phyloP scores from a whole-genome alignment of 108 stramenopile genomes.

The Cyclostephanos tholiformis region DNA sequence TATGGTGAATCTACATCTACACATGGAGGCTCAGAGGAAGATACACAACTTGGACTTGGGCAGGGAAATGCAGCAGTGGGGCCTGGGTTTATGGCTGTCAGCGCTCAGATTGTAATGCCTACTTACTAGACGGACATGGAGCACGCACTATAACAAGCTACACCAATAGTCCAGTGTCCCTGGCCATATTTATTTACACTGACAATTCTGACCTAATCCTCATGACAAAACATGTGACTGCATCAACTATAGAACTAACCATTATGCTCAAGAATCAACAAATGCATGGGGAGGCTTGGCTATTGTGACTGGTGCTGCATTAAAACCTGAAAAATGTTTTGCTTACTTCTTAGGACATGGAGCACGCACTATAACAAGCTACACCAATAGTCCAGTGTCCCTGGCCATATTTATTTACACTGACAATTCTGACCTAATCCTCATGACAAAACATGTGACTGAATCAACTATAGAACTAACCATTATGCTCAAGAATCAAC shows the following conservation, averaged over 20 bases:
- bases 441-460: not conserved
- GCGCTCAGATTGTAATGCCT: conserved; percentile 8
- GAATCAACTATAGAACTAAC: not conserved
- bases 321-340: conserved; percentile 14
- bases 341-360: conserved; percentile 9
- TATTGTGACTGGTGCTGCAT: conserved; percentile 10
- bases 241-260: not conserved
- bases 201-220: conserved; percentile 15
- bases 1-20: not conserved
- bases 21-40: not conserved
- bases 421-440: conserved; percentile 12
- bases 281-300: conserved; percentile 15
- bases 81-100: conserved; percentile 3
- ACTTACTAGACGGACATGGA: conserved; percentile 6
- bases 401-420: conserved; percentile 6
- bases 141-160: not conserved
- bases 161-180: not conserved
- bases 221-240: rapidly evolving
- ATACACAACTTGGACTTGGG: not conserved
- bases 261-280: not conserved
- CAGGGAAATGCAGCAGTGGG: conserved; percentile 17
- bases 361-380: not conserved
- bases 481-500: not conserved
- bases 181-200: conserved; percentile 4
- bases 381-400: not conserved